Conservation (phyloP, 1,139 yeast genomes). For the Hansenula sp. region DNA sequence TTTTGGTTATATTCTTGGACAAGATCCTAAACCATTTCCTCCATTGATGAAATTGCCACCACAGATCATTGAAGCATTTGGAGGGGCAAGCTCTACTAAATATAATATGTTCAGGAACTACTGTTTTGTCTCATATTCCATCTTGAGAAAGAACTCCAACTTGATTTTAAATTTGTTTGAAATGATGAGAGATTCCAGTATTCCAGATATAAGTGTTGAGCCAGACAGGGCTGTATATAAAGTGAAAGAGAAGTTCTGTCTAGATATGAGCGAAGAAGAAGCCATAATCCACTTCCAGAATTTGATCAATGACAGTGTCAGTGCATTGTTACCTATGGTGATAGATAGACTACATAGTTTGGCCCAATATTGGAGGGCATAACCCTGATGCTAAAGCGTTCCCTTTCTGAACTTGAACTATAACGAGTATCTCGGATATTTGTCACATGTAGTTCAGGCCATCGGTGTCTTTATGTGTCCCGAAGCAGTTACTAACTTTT, state of each 20-base stretch:
- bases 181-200: conserved; percentile 89
- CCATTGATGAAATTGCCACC: conserved; percentile 97
- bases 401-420: too few species aligned
- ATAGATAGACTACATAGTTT: conserved; percentile 92
- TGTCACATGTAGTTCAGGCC: too few species aligned
- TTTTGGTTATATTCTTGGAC: conserved; percentile 92
- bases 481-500: too few species aligned
- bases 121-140: conserved; percentile 92
- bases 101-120: conserved; percentile 85
- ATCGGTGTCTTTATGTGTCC: too few species aligned
- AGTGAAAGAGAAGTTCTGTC: conserved; percentile 90
- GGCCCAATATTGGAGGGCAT: conserved; percentile 97
- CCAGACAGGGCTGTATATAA: conserved; percentile 78
- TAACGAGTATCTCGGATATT: too few species aligned
- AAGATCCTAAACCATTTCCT: conserved; percentile 98
- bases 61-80: conserved; percentile 97
- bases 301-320: conserved; percentile 89
- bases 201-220: conserved; percentile 80
- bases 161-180: conserved; percentile 87
- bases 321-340: conserved; percentile 89
- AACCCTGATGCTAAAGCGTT: conserved; percentile 1
- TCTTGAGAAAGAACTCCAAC: conserved; percentile 84
- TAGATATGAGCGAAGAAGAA: conserved; percentile 92
- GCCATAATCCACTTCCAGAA: conserved; percentile 93
- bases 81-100: conserved; percentile 83